Conservation (phyloP, 176 grass and related monocot species). For the Panicum miliaceum region DNA sequence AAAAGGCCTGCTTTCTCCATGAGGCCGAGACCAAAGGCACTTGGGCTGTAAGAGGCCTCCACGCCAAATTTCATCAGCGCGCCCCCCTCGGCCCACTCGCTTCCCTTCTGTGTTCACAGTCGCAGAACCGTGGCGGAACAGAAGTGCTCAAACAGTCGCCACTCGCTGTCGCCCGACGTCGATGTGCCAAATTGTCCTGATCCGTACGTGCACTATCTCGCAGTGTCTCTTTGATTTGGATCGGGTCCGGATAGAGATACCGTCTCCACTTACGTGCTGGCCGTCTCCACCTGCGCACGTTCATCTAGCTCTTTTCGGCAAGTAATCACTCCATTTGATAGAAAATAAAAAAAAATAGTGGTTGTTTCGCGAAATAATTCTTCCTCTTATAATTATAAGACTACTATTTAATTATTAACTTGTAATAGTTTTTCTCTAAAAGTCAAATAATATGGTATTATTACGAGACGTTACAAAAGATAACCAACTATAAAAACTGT, state of each 20-base stretch:
- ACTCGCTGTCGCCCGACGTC: not conserved
- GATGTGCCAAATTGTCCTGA: not conserved
- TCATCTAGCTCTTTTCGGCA: too few relatives aligned
- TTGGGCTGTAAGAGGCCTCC: not conserved
- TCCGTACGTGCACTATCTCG: not conserved
- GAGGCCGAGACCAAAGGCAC: not conserved
- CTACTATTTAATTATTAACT: too few relatives aligned
- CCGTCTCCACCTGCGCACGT: too few relatives aligned
- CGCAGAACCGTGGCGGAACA: not conserved
- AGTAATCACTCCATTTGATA: too few relatives aligned
- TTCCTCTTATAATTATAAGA: too few relatives aligned
- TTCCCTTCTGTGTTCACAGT: not conserved
- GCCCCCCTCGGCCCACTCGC: not conserved
- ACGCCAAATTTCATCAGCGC: not conserved
- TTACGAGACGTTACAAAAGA: too few relatives aligned
- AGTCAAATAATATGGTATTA: too few relatives aligned
- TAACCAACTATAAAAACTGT: too few relatives aligned
- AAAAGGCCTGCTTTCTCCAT: not conserved
- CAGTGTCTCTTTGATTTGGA: not conserved
- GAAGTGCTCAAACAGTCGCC: not conserved
- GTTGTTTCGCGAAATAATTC: too few relatives aligned
- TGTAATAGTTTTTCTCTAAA: too few relatives aligned
- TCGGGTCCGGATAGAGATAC: not conserved
- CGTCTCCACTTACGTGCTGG: not conserved
- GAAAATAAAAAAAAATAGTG: too few relatives aligned